Percentiles rank a stretch among this genome's conserved stretches.
Evolutionary conservation across 768 basidiomycete genomes (phyloP).

Genomic region (Exidia glandulosa): DNA sequence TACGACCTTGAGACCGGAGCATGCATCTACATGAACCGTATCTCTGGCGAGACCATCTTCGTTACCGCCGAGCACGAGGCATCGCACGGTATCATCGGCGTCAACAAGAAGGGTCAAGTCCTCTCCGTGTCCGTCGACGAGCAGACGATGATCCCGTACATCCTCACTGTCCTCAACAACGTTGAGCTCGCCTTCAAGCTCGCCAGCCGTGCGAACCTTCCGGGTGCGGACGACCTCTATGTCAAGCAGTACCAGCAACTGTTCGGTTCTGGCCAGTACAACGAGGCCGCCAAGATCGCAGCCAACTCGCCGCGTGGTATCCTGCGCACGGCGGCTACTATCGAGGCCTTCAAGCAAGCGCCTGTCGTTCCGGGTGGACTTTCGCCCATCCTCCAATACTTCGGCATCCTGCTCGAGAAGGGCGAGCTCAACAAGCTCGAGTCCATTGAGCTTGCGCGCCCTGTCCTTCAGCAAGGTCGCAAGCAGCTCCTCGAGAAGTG

Average conservation of each 20-base stretch:
- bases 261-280: slow-evolving; percentile 79
- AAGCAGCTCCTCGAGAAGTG: slow-evolving; percentile 98
- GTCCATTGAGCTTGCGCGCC: slow-evolving; percentile 89
- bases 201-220: slow-evolving; percentile 89
- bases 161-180: slow-evolving; percentile 88
- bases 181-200: slow-evolving; percentile 97
- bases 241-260: slow-evolving; percentile 87
- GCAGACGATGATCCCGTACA: slow-evolving; percentile 90
- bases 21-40: slow-evolving; percentile 99
- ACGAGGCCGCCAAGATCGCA: slow-evolving; percentile 93
- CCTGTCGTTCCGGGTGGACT: slow-evolving; percentile 84
- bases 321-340: slow-evolving; percentile 85
- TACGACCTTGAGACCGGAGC: slow-evolving; percentile 96
- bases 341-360: slow-evolving; percentile 94
- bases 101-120: slow-evolving; percentile 99
- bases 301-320: slow-evolving; percentile 98
- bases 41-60: slow-evolving; percentile 98
- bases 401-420: slow-evolving; percentile 96
- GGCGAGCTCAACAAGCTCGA: slow-evolving; percentile 96
- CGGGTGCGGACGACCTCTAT: slow-evolving; percentile 96
- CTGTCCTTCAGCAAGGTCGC: slow-evolving; percentile 89
- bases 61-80: slow-evolving; percentile 95
- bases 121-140: slow-evolving; percentile 96
- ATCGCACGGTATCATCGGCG: slow-evolving; percentile 91
- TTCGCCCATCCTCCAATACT: slow-evolving; percentile 95